phyloP scores from a whole-genome alignment of 768 basidiomycete species.

The Amanita muscaria region DNA sequence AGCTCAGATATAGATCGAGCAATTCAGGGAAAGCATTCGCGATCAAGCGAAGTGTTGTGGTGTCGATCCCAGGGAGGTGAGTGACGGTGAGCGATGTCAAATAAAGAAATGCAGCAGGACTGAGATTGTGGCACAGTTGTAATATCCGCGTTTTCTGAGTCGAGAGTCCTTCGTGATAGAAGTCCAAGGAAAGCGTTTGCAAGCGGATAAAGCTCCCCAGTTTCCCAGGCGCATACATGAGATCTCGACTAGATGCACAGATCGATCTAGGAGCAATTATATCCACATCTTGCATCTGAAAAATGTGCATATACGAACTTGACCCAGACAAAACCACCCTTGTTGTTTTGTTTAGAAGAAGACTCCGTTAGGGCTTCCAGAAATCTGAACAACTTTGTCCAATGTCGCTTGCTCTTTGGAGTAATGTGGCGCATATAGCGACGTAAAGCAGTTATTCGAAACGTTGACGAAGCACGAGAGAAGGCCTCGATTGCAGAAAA shows the following conservation, averaged over 20 bases:
- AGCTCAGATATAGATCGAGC: conserved; percentile 43
- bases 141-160: conserved; percentile 33
- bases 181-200: conserved; percentile 31
- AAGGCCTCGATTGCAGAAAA: conserved; percentile 18
- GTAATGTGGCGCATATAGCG: conserved; percentile 25
- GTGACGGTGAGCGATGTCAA: conserved; percentile 44
- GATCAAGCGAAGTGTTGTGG: conserved; percentile 36
- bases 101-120: conserved; percentile 20
- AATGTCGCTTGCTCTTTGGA: conserved; percentile 18
- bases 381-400: conserved; percentile 16
- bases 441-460: conserved; percentile 36
- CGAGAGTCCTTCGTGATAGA: conserved; percentile 31
- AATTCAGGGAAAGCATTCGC: conserved; percentile 38
- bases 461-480: conserved; percentile 30
- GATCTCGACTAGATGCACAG: conserved; percentile 21
- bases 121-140: conserved; percentile 25
- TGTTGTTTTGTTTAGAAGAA: conserved; percentile 13
- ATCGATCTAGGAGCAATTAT: conserved; percentile 21
- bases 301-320: conserved; percentile 30
- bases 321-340: conserved; percentile 34
- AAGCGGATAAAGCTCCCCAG: conserved; percentile 28
- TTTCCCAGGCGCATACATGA: conserved; percentile 17
- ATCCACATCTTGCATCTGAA: background rate
- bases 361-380: conserved; percentile 19
- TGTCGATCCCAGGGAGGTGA: conserved; percentile 49